Conservation (phyloP, 495 filamentous ascomycete species). For the Penicillium fimorum region DNA sequence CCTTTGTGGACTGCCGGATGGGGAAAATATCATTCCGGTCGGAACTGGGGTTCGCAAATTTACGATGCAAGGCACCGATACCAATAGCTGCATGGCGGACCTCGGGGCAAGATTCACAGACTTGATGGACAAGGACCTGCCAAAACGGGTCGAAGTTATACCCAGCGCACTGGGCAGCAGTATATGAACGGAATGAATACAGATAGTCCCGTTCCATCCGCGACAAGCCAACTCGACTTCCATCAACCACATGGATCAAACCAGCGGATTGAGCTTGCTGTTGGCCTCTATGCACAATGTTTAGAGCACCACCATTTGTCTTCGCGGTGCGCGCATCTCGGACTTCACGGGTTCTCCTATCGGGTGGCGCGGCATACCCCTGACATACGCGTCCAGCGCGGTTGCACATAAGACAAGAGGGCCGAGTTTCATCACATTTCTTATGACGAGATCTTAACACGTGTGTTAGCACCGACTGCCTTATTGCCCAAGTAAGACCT, state of each 20-base stretch:
- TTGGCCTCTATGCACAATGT: not conserved
- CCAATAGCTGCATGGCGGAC: slow-evolving; percentile 45
- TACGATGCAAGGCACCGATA: slow-evolving; percentile 46
- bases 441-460: slow-evolving; percentile 51
- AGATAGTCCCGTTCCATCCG: slow-evolving; percentile 9
- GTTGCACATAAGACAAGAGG: slow-evolving; percentile 52
- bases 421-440: slow-evolving; percentile 62
- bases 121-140: slow-evolving; percentile 49
- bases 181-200: slow-evolving; percentile 11
- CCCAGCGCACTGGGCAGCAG: slow-evolving; percentile 42
- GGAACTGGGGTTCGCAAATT: not conserved
- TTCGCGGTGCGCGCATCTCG: not conserved
- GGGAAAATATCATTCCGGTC: slow-evolving; percentile 24
- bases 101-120: slow-evolving; percentile 45
- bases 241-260: slow-evolving; percentile 2
- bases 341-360: slow-evolving; percentile 11
- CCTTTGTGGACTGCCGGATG: slow-evolving; percentile 46
- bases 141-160: slow-evolving; percentile 46
- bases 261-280: not conserved
- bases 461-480: not conserved
- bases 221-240: slow-evolving; percentile 8
- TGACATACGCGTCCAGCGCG: slow-evolving; percentile 44
- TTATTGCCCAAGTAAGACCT: not conserved
- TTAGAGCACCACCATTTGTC: not conserved
- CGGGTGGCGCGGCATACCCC: slow-evolving; percentile 7